Percentiles rank a stretch among this genome's conserved stretches.
Conservation (phyloP, 2,329 filamentous ascomycete genomes). For the Ustilaginoidea virens region DNA sequence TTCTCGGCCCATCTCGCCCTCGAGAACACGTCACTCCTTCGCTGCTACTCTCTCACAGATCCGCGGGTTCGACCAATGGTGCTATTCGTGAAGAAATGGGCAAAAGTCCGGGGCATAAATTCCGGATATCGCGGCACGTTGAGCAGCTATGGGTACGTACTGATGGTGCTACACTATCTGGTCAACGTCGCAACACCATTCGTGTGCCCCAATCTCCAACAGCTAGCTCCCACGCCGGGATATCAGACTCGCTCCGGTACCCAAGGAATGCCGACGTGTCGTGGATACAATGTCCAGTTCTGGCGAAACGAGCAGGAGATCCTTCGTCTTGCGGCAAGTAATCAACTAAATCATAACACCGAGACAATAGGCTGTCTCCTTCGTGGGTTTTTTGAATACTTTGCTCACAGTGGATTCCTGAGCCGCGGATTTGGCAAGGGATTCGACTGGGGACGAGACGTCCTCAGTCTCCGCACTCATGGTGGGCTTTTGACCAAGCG, state of each 20-base stretch:
- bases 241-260: slow-evolving; percentile 11
- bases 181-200: slow-evolving; percentile 69
- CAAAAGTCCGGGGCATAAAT: slow-evolving; percentile 73
- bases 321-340: slow-evolving; percentile 36
- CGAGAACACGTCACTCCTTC: slow-evolving; percentile 69
- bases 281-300: slow-evolving; percentile 59
- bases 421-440: slow-evolving; percentile 32
- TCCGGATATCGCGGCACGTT: slow-evolving; percentile 74
- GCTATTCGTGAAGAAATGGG: slow-evolving; percentile 83
- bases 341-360: slow-evolving; percentile 49
- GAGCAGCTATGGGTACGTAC: slow-evolving; percentile 78
- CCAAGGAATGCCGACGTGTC: slow-evolving; percentile 24
- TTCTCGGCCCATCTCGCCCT: slow-evolving; percentile 73
- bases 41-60: slow-evolving; percentile 72
- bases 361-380: slow-evolving; percentile 59
- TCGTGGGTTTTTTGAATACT: slow-evolving; percentile 80
- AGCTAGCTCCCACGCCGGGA: slow-evolving; percentile 28
- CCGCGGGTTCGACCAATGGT: slow-evolving; percentile 62
- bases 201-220: slow-evolving; percentile 71
- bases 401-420: slow-evolving; percentile 45
- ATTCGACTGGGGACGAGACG: slow-evolving; percentile 71
- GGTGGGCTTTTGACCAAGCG: slow-evolving; percentile 60
- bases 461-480: slow-evolving; percentile 58
- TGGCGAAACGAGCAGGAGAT: slow-evolving; percentile 65
- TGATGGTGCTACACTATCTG: slow-evolving; percentile 86